Evolutionary conservation across 371 early-diverging fungal genomes (phyloP).

Genomic region (Furculomyces boomerangus): DNA sequence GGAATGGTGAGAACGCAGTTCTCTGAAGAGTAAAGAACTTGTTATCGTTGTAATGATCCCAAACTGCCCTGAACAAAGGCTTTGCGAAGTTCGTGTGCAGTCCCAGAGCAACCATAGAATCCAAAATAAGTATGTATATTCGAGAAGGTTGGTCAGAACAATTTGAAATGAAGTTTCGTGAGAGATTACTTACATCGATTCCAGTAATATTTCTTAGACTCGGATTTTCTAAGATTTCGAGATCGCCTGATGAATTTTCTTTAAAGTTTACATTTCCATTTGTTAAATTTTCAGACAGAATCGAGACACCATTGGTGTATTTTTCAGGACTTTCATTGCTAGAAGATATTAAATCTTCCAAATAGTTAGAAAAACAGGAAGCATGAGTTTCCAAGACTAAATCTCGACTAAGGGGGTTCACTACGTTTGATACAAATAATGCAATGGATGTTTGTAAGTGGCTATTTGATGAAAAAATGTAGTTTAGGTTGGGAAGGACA

Average conservation of each 20-base stretch:
- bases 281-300: too few relatives aligned
- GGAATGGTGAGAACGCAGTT: background rate
- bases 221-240: background rate
- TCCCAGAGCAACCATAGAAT: constrained; percentile 16
- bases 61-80: constrained; percentile 29
- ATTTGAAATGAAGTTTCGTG: background rate
- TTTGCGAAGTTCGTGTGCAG: constrained; percentile 18
- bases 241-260: background rate
- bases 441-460: background rate
- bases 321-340: too few relatives aligned
- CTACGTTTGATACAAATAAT: background rate
- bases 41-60: constrained; percentile 29
- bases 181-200: too few relatives aligned
- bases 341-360: too few relatives aligned
- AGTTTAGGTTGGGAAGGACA: constrained; percentile 40
- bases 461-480: constrained; percentile 28
- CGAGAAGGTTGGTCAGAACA: constrained; percentile 10
- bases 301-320: too few relatives aligned
- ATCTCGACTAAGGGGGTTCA: background rate
- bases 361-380: background rate
- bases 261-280: background rate
- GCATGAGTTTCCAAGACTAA: background rate
- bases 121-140: constrained; percentile 17
- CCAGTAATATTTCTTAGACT: too few relatives aligned
- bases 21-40: constrained; percentile 23